A percentile compares a stretch with the other conserved stretches of the same genome.
Conservation (phyloP, 495 filamentous ascomycete species). For the Poronia punctata region DNA sequence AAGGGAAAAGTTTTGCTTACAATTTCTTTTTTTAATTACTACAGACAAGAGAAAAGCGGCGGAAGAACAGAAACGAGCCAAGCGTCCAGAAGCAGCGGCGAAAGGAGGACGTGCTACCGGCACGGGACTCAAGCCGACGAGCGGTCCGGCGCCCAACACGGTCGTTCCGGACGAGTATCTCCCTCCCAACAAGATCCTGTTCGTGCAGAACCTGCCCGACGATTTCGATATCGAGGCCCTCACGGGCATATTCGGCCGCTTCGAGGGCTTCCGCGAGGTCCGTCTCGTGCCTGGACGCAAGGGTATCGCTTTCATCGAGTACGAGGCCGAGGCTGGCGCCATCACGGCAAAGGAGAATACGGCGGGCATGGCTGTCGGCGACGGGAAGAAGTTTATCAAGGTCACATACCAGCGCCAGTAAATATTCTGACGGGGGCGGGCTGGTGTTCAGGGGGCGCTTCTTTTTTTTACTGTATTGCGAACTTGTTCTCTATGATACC, state of each 20-base stretch:
- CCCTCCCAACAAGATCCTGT: conserved; percentile 95
- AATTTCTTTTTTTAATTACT: no score
- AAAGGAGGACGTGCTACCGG: conserved; percentile 70
- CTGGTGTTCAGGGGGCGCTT: no score
- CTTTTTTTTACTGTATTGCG: no score
- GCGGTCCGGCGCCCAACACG: conserved; percentile 55
- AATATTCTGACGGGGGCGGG: no score
- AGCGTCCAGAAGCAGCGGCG: conserved; percentile 54
- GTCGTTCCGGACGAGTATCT: conserved; percentile 95
- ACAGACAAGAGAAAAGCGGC: conserved; percentile 88
- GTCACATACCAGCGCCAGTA: conserved; percentile 26
- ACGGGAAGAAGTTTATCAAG: conserved; percentile 43
- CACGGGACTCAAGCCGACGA: conserved; percentile 74
- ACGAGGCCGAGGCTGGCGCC: conserved; percentile 80
- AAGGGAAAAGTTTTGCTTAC: conserved; percentile 1
- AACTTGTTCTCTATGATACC: no score
- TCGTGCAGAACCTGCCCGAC: conserved; percentile 87
- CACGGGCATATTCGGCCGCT: conserved; percentile 73
- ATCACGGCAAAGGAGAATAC: conserved; percentile 94
- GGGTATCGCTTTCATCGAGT: conserved; percentile 95
- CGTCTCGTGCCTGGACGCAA: conserved; percentile 78
- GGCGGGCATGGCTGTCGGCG: conserved; percentile 76
- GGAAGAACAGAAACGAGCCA: conserved; percentile 77
- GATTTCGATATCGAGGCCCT: conserved; percentile 76
- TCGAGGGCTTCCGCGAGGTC: conserved; percentile 92